phyloP scores from a whole-genome alignment of 306 rosid species.

The Oemleria cerasiformis region DNA sequence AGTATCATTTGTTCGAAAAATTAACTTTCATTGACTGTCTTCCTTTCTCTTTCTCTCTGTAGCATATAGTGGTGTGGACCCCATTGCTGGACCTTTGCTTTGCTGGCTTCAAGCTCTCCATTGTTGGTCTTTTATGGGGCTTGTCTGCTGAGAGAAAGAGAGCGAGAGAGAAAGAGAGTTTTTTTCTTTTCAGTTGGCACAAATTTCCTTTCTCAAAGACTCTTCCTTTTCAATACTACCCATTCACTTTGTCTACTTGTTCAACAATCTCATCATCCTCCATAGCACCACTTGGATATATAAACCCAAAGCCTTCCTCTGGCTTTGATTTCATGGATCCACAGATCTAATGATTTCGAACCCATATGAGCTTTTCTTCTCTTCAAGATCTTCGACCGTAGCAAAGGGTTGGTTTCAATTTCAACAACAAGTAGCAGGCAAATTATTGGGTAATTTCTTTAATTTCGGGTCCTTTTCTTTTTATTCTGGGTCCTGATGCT shows the following conservation, averaged over 20 bases:
- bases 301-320: constrained; percentile 12
- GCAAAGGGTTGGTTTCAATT: constrained; percentile 23
- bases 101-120: constrained; percentile 86
- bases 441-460: constrained; percentile 42
- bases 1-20: constrained; percentile 21
- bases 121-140: constrained; percentile 69
- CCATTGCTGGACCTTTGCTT: constrained; percentile 75
- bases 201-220: constrained; percentile 26
- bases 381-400: constrained; percentile 41
- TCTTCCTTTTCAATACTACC: constrained; percentile 23
- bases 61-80: constrained; percentile 55
- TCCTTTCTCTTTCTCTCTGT: constrained; percentile 13
- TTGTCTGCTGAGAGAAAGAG: constrained; percentile 36
- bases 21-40: constrained; percentile 43
- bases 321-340: constrained; percentile 55
- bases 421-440: constrained; percentile 30
- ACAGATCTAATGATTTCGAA: constrained; percentile 54
- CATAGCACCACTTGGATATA: constrained; percentile 1
- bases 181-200: constrained; percentile 32
- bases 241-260: constrained; percentile 27
- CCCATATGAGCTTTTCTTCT: constrained; percentile 23
- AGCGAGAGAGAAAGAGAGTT: not conserved
- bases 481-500: not conserved
- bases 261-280: constrained; percentile 30
- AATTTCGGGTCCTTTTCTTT: not conserved